phyloP scores from a whole-genome alignment of 495 filamentous ascomycete species.

The Lichenothelia convexa region DNA sequence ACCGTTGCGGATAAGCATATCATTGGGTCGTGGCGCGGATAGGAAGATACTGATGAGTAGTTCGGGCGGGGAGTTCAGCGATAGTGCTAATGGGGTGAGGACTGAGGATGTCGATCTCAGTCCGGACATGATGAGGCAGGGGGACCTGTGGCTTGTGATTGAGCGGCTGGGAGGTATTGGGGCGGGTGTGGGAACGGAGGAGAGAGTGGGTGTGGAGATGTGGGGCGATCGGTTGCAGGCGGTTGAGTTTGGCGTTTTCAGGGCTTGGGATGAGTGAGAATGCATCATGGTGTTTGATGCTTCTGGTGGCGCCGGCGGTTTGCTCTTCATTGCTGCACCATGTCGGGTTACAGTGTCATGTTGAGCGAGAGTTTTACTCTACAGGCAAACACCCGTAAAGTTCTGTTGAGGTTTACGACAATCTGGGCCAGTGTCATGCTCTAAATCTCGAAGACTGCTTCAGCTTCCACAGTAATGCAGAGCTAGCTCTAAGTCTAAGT shows the following conservation, averaged over 20 bases:
- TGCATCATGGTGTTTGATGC: not conserved
- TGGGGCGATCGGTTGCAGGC: slow-evolving; percentile 15
- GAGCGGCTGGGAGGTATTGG: slow-evolving; percentile 30
- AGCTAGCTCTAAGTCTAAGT: too few species aligned
- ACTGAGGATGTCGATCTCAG: slow-evolving; percentile 53
- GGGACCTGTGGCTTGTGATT: slow-evolving; percentile 61
- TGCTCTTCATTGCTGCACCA: too few species aligned
- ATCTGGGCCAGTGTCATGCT: too few species aligned
- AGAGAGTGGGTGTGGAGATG: slow-evolving; percentile 17
- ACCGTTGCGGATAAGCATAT: slow-evolving; percentile 44
- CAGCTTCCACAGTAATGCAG: too few species aligned
- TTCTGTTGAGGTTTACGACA: too few species aligned
- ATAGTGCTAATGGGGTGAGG: slow-evolving; percentile 47
- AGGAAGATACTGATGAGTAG: slow-evolving; percentile 36
- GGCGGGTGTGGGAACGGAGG: slow-evolving; percentile 12
- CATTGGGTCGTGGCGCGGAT: slow-evolving; percentile 50
- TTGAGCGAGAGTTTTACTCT: too few species aligned
- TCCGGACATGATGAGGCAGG: slow-evolving; percentile 28
- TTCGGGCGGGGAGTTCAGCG: slow-evolving; percentile 44
- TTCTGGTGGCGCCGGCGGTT: too few species aligned
- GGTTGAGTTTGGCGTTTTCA: slow-evolving; percentile 15
- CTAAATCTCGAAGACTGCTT: too few species aligned
- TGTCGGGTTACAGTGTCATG: too few species aligned
- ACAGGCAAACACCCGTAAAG: too few species aligned
- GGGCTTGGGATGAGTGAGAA: slow-evolving; percentile 16